Conservation (phyloP, 345 rosid species). For the Zanthoxylum bungeanum region DNA sequence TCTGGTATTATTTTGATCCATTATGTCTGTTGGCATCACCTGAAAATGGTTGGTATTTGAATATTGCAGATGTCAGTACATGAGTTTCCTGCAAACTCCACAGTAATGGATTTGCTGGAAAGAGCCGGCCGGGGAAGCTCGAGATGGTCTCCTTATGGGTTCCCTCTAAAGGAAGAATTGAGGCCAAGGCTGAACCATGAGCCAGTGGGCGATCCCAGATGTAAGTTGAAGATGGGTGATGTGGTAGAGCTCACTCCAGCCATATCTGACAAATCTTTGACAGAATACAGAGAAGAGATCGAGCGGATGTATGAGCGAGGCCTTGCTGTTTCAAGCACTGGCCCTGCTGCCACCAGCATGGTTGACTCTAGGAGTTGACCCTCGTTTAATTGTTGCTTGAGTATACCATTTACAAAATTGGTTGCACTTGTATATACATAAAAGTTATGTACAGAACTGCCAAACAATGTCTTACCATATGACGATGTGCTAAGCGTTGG, state of each 20-base stretch:
- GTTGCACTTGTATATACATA: no score
- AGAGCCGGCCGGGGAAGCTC: conserved; percentile 69
- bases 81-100: conserved; percentile 72
- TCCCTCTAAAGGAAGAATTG: conserved; percentile 77
- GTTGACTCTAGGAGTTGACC: conserved; percentile 59
- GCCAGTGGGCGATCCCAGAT: conserved; percentile 60
- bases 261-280: conserved; percentile 74
- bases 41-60: conserved; percentile 10
- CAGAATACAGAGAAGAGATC: conserved; percentile 85
- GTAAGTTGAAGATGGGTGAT: conserved; percentile 90
- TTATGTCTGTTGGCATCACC: not conserved
- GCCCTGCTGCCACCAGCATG: conserved; percentile 27
- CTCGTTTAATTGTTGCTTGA: not conserved
- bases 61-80: conserved; percentile 89
- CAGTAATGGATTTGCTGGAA: conserved; percentile 71
- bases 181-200: conserved; percentile 75
- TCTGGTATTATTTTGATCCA: not conserved
- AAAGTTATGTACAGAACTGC: no score
- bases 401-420: not conserved
- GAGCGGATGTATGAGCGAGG: conserved; percentile 88
- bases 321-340: conserved; percentile 30
- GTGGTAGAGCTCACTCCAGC: conserved; percentile 94
- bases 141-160: conserved; percentile 64
- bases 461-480: conserved; percentile 22
- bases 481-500: conserved; percentile 13